Base-by-base conservation (phyloP, 2,329 filamentous ascomycete genomes). In the Eutypa lata region DNA sequence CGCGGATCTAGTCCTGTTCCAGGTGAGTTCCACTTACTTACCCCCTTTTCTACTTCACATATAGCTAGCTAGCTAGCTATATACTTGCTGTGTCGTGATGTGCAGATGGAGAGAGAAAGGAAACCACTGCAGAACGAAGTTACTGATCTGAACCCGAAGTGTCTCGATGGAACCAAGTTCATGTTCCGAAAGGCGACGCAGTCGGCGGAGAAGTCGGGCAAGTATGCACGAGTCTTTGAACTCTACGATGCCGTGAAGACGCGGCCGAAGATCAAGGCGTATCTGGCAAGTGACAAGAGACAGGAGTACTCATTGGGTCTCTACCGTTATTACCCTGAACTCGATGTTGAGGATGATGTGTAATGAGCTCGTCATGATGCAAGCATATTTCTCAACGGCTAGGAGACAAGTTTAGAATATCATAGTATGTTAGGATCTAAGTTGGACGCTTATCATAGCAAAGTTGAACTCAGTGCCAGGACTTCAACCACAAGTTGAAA, bases 1-100 rank as follows among this genome's bases (percentile, higher is more conserved):
- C 68, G 89, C 88, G 14, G 89, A 93, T 65, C 73, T 88, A 47
- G 86, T 88, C 2, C 65, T 91, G 1, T 92, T 87, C 75, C 88
- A 91, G 70, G 84, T 87, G 56, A 54, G 73, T 59, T 16, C 28
- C 18, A 19, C 24, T 13, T 37, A 11, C 10, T 4, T 16, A 3
- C n/a, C 1, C 1, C 3, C 11, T 14, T 24, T 14, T 28, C n/a
- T 28, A 26, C n/a, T n/a, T n/a, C n/a, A n/a, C n/a, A n/a, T n/a
- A n/a, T n/a, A n/a, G n/a, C n/a, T n/a, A n/a, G n/a, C n/a, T n/a
- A n/a, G n/a, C n/a, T n/a, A n/a, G n/a, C n/a, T n/a, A n/a, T n/a
- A n/a, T n/a, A n/a, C n/a, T n/a, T n/a, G n/a, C n/a, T n/a, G n/a
- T n/a, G n/a, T n/a, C n/a, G n/a, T n/a, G n/a, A n/a, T n/a, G 11